Percentiles rank a stretch among this genome's conserved stretches.
phyloP scores from a whole-genome alignment of 2,329 filamentous ascomycete genomes.

The Ceratocystis albifundus region DNA sequence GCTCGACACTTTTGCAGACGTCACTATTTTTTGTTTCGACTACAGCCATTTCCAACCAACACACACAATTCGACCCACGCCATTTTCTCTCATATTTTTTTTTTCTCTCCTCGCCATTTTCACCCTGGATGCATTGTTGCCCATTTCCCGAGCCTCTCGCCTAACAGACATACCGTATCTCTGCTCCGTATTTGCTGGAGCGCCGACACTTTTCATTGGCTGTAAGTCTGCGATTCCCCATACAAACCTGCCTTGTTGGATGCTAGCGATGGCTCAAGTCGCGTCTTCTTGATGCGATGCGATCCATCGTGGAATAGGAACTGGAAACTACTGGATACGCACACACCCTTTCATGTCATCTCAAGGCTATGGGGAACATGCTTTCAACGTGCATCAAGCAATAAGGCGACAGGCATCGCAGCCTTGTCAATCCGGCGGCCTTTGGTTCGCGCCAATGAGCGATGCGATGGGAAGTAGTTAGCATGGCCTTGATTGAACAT shows the following conservation, averaged over 20 bases:
- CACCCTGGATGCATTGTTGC: background rate
- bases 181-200: background rate
- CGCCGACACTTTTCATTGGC: background rate
- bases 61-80: conserved; percentile 4
- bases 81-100: conserved; percentile 11
- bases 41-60: conserved; percentile 3
- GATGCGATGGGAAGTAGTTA: background rate
- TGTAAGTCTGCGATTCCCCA: conserved; percentile 9
- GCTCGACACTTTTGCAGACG: background rate
- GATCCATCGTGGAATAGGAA: background rate
- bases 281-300: conserved; percentile 10
- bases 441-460: background rate
- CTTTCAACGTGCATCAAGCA: background rate
- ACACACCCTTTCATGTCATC: background rate
- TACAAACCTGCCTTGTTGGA: too few species aligned
- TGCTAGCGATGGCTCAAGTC: background rate
- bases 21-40: conserved; percentile 3
- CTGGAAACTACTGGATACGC: background rate
- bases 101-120: background rate
- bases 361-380: background rate
- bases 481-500: background rate
- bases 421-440: background rate
- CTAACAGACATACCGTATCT: background rate
- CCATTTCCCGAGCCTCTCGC: background rate
- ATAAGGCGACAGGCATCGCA: background rate